A percentile compares a stretch with the other conserved stretches of the same genome.
Evolutionary conservation across 2,329 filamentous ascomycete genomes (phyloP).

Genomic region (Emergomyces pasteurianus): DNA sequence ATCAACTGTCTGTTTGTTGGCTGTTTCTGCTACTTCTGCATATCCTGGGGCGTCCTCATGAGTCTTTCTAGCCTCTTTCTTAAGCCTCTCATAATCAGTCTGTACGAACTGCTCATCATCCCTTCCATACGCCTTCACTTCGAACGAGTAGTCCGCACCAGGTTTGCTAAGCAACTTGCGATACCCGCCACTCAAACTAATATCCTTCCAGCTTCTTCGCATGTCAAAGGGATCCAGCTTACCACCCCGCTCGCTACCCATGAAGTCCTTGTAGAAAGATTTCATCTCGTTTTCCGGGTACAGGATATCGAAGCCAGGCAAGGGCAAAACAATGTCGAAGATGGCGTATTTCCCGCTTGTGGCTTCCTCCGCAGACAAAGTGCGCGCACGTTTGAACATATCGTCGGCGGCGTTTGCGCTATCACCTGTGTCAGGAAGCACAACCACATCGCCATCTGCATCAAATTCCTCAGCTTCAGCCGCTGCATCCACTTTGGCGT

Average conservation of each 20-base stretch:
- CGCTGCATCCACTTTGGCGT: slow-evolving; percentile 20
- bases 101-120: slow-evolving; percentile 73
- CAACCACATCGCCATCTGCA: slow-evolving; percentile 54
- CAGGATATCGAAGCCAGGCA: slow-evolving; percentile 79
- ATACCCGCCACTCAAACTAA: slow-evolving; percentile 80
- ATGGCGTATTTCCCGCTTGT: slow-evolving; percentile 64
- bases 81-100: slow-evolving; percentile 85
- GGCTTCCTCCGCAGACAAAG: slow-evolving; percentile 66
- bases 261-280: slow-evolving; percentile 75
- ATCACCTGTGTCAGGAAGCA: slow-evolving; percentile 48
- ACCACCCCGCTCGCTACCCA: slow-evolving; percentile 68
- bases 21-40: slow-evolving; percentile 9
- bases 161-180: slow-evolving; percentile 70
- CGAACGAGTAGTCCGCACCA: slow-evolving; percentile 49
- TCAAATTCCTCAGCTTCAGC: slow-evolving; percentile 34
- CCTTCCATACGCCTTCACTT: slow-evolving; percentile 54
- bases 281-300: slow-evolving; percentile 78
- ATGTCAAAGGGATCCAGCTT: slow-evolving; percentile 72
- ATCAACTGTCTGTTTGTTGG: slow-evolving; percentile 16
- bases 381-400: slow-evolving; percentile 56
- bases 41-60: no score
- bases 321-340: slow-evolving; percentile 79
- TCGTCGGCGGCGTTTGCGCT: slow-evolving; percentile 43
- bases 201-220: slow-evolving; percentile 74
- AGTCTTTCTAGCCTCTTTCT: no score